phyloP scores from a whole-genome alignment of 805 yeast species.

The Teunomyces aglyptinius region DNA sequence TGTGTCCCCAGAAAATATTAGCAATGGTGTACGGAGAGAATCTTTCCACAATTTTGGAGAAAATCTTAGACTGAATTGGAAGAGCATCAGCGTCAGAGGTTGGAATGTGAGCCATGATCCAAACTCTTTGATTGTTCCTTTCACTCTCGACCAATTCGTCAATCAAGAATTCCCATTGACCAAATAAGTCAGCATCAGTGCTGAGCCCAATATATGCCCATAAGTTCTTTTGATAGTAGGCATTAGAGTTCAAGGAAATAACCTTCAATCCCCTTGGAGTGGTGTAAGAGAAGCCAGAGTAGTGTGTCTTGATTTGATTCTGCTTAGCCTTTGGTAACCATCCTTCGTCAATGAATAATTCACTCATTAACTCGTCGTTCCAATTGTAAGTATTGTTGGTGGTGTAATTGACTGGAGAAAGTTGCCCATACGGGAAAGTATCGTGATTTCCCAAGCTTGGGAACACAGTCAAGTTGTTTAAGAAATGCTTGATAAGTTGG shows the following conservation, averaged over 20 bases:
- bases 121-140: constrained; percentile 57
- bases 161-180: constrained; percentile 58
- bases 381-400: constrained; percentile 32
- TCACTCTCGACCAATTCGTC: constrained; percentile 64
- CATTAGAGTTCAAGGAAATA: constrained; percentile 63
- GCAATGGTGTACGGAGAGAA: constrained; percentile 70
- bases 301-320: constrained; percentile 42
- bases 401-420: constrained; percentile 47
- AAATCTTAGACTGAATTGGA: constrained; percentile 58
- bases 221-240: constrained; percentile 61
- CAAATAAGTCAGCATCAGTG: constrained; percentile 58
- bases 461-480: constrained; percentile 55
- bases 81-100: constrained; percentile 52
- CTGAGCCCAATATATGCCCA: constrained; percentile 52
- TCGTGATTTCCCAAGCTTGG: constrained; percentile 72
- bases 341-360: constrained; percentile 35
- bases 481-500: constrained; percentile 51
- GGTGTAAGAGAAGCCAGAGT: constrained; percentile 58
- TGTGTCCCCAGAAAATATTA: constrained; percentile 68
- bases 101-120: constrained; percentile 73
- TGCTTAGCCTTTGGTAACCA: constrained; percentile 31
- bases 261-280: constrained; percentile 58
- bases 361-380: constrained; percentile 37
- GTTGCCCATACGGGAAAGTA: constrained; percentile 68
- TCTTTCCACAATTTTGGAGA: constrained; percentile 58